Percentiles rank a stretch among this genome's conserved stretches.
These are phyloP conservation scores for Scopulariopsis brevicaulis DNA, from an alignment of 2,329 filamentous ascomycete genomes.

Conservation along the genomic window DNA sequence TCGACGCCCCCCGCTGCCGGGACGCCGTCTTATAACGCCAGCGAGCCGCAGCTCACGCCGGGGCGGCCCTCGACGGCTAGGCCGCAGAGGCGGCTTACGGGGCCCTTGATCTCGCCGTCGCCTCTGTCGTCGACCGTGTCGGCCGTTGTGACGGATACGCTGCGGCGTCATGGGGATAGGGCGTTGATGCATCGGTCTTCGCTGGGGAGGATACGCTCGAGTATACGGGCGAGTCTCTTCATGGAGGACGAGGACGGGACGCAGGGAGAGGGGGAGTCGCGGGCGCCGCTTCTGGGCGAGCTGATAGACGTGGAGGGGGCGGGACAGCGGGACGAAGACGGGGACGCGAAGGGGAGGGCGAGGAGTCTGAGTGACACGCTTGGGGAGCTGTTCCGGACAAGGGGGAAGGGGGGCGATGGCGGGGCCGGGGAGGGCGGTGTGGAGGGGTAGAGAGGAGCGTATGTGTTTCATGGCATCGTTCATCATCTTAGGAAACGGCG, in stretches of 20 bases:
- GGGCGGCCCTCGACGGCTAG: conserved; percentile 8
- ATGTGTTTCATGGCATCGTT: conserved; percentile 2
- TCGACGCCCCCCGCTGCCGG: conserved; percentile 9
- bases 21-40: conserved; percentile 8
- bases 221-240: conserved; percentile 42
- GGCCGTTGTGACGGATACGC: conserved; percentile 43
- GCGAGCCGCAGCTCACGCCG: background rate
- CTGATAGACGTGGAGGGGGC: conserved; percentile 1
- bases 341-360: conserved; percentile 16
- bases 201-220: conserved; percentile 33
- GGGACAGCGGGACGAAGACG: background rate
- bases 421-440: conserved; percentile 4
- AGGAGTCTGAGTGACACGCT: conserved; percentile 30
- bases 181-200: conserved; percentile 28
- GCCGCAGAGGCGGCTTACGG: conserved; percentile 24
- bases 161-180: conserved; percentile 28
- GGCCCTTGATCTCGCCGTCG: conserved; percentile 45
- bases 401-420: conserved; percentile 16
- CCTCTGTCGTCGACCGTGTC: conserved; percentile 48
- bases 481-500: conserved; percentile 10
- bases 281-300: conserved; percentile 1
- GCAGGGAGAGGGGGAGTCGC: background rate
- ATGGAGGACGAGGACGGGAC: conserved; percentile 25
- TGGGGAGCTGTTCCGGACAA: conserved; percentile 24
- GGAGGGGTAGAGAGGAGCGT: background rate